Conservation (phyloP, 1,139 yeast species). For the Scheffersomyces lignicola region DNA sequence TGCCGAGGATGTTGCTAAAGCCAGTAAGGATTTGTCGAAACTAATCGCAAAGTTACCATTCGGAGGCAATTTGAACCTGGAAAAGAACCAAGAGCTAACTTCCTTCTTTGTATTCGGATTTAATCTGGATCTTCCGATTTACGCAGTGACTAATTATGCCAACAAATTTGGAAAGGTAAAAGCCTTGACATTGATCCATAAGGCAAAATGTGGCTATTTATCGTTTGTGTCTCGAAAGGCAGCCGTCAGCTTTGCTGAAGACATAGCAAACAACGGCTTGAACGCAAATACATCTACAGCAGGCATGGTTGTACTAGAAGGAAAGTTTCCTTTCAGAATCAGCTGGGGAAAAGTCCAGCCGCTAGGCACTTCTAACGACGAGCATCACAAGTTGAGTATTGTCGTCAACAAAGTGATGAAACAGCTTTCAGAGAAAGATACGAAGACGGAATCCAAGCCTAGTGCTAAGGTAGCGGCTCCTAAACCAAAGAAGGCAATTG, state of each 20-base stretch:
- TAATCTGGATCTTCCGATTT: slow-evolving; percentile 65
- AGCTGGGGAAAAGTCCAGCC: slow-evolving; percentile 65
- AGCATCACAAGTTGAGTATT: slow-evolving; percentile 50
- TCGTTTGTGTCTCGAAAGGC: slow-evolving; percentile 47
- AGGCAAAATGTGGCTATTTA: slow-evolving; percentile 67
- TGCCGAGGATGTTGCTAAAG: slow-evolving; percentile 5
- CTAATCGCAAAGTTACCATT: slow-evolving; percentile 59
- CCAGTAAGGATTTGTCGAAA: slow-evolving; percentile 45
- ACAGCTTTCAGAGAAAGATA: slow-evolving; percentile 49
- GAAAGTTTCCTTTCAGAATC: slow-evolving; percentile 51
- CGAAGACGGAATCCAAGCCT: slow-evolving; percentile 6
- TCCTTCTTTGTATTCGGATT: slow-evolving; percentile 76
- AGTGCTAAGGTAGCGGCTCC: not conserved
- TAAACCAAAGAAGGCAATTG: slow-evolving; percentile 1
- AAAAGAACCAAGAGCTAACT: slow-evolving; percentile 43
- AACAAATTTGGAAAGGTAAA: slow-evolving; percentile 46
- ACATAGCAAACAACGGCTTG: slow-evolving; percentile 28
- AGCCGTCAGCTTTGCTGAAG: slow-evolving; percentile 56
- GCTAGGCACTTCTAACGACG: slow-evolving; percentile 48
- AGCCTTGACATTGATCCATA: slow-evolving; percentile 54
- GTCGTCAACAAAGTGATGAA: slow-evolving; percentile 61
- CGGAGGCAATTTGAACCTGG: slow-evolving; percentile 34
- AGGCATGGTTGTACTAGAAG: slow-evolving; percentile 34
- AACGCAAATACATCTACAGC: slow-evolving; percentile 31
- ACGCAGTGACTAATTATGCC: slow-evolving; percentile 51